Evolutionary conservation across 768 basidiomycete genomes (phyloP), one percentile per base, ranked within the genome.

Genomic region (Leccinum fibrillosum): DNA sequence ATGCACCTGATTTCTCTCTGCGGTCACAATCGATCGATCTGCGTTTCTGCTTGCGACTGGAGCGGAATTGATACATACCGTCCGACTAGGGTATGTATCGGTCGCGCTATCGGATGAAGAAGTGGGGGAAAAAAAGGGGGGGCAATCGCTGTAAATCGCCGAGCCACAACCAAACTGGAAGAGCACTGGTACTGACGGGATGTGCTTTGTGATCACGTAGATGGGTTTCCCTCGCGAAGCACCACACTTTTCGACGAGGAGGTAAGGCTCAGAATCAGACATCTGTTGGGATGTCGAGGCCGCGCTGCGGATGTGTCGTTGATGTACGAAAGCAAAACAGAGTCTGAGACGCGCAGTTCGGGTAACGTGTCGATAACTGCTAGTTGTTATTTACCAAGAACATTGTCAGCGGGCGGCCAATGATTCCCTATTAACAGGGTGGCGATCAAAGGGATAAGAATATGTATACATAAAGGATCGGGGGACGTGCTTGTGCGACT

Each of bases 1-100:
- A 78, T 77, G 54, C 76, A 77, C 53, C 77, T 69, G 49, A 77
- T 77, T 63, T 78, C 77, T 62, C 75, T 71, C 75, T 76, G 62
- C 51, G 26, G 58, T 37, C 55, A 59, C 10, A 42, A 42, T 42
- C 42, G 42, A 42, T 67, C 55, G 66, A 57, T 49, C 42, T 34
- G 32, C 30, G 19, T 57, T 52, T 23, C 54, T 39, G 45, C 21
- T 28, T 53, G 34, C 35, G 37, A 51, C 32, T 51, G 37, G 44
- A 51, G 17, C 32, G 25, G 19, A 55, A 34, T 34, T 26, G 26
- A 52, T 39, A 63, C 76, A 37, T 57, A 76, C 75, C 63, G 67
- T 73, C 60, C 71, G 75, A 49, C 56, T 58, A 37, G 71, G 59
- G 59, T 77, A 75, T 44, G 62, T 62, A 23, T 66, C 65, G 19